Conservation (phyloP, 768 basidiomycete genomes). For the Lentinus brumalis region DNA sequence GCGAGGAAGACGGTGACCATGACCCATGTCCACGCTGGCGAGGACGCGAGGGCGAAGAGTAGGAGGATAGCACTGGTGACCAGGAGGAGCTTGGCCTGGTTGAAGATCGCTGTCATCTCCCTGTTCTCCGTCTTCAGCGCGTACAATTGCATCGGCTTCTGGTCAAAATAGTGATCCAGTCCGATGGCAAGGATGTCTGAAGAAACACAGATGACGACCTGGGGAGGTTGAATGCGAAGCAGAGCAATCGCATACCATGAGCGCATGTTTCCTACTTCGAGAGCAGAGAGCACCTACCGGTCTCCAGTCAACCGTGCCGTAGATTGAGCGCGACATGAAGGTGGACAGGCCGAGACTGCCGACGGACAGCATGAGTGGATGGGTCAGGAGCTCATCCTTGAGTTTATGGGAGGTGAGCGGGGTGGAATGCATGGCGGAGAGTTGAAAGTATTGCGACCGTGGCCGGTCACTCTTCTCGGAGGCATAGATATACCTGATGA, state of each 20-base stretch:
- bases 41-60: neutral
- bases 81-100: neutral
- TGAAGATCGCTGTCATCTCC: conserved; percentile 3
- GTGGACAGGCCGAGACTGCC: conserved; percentile 5
- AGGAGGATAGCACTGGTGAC: conserved; percentile 1
- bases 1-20: conserved; percentile 4
- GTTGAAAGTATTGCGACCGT: neutral
- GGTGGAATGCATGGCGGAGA: neutral
- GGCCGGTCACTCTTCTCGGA: neutral
- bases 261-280: neutral
- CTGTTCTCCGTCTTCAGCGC: conserved; percentile 3
- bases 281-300: neutral
- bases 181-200: conserved; percentile 7
- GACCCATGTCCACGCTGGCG: neutral
- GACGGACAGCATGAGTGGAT: conserved; percentile 7
- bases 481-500: neutral
- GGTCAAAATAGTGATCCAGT: conserved; percentile 10
- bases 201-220: conserved; percentile 4
- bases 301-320: conserved; percentile 11
- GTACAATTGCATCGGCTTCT: neutral
- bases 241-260: neutral
- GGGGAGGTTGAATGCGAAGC: neutral
- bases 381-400: conserved; percentile 4
- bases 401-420: conserved; percentile 1
- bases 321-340: conserved; percentile 8